These are phyloP conservation scores for Lathyrus tuberosus DNA, from an alignment of 306 rosid genomes.

Conservation along the genomic window DNA sequence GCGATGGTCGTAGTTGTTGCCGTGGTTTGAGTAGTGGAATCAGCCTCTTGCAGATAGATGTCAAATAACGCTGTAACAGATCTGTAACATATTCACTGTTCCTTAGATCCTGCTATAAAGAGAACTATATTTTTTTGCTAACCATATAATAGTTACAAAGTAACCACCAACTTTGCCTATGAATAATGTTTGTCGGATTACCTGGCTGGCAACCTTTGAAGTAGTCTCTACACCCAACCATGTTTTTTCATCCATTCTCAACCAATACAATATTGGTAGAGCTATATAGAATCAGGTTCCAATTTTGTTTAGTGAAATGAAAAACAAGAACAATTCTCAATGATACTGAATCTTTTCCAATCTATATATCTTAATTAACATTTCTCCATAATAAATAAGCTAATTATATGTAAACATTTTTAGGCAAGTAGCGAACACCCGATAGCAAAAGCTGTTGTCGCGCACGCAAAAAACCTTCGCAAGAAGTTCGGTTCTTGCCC, in stretches of 20 bases:
- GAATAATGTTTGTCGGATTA: not conserved
- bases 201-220: not conserved
- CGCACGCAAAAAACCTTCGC: slow-evolving; percentile 72
- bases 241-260: not conserved
- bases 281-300: slow-evolving; percentile 4
- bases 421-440: slow-evolving; percentile 91
- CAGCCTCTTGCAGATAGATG: not conserved
- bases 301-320: slow-evolving; percentile 22
- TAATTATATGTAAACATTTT: slow-evolving; percentile 28
- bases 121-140: not conserved
- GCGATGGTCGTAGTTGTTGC: not conserved
- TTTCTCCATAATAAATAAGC: slow-evolving; percentile 1
- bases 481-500: slow-evolving; percentile 56
- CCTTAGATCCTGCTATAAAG: not conserved
- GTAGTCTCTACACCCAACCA: not conserved
- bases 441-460: slow-evolving; percentile 77
- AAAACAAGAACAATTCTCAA: slow-evolving; percentile 8
- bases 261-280: not conserved
- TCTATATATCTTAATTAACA: slow-evolving; percentile 4
- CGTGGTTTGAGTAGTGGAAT: not conserved
- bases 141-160: not conserved
- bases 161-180: not conserved
- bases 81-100: not conserved
- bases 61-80: not conserved
- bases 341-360: slow-evolving; percentile 20